Conservation (phyloP, 306 rosid genomes). For the Bauhinia variegata region DNA sequence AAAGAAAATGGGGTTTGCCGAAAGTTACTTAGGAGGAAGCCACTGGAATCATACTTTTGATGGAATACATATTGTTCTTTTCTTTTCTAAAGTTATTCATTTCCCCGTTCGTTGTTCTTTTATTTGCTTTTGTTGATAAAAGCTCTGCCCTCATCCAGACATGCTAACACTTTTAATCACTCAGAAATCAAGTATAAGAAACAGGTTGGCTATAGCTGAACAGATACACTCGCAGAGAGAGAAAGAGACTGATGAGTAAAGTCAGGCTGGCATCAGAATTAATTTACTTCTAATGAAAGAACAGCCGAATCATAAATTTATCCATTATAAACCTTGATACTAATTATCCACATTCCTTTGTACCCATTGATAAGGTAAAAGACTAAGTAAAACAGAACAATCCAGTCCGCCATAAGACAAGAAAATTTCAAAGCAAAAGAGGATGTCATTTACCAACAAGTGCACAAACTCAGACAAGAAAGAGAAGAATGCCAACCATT, state of each 20-base stretch:
- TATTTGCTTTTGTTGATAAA: not conserved
- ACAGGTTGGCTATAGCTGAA: not conserved
- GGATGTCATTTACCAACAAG: not conserved
- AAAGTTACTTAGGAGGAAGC: slow-evolving; percentile 6
- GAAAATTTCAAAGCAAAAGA: not conserved
- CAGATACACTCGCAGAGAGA: no score
- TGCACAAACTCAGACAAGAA: not conserved
- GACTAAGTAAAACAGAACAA: not conserved
- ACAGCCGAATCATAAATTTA: not conserved
- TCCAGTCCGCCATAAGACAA: not conserved
- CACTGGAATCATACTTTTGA: slow-evolving; percentile 20
- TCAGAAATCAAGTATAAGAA: not conserved
- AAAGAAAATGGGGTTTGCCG: slow-evolving; percentile 13
- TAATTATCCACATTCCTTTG: not conserved
- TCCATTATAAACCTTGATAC: not conserved
- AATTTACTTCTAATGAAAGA: not conserved
- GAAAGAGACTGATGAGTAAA: not conserved
- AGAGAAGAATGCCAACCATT: slow-evolving; percentile 9
- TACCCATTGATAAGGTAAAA: not conserved
- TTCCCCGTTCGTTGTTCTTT: not conserved
- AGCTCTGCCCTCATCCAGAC: no score
- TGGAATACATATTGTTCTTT: no score
- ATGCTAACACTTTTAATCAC: no score
- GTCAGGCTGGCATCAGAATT: not conserved
- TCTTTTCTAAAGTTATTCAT: no score